Percentiles rank a stretch among this genome's conserved stretches.
phyloP scores from a whole-genome alignment of 2,329 filamentous ascomycete genomes.

The Fusarium transvaalense region DNA sequence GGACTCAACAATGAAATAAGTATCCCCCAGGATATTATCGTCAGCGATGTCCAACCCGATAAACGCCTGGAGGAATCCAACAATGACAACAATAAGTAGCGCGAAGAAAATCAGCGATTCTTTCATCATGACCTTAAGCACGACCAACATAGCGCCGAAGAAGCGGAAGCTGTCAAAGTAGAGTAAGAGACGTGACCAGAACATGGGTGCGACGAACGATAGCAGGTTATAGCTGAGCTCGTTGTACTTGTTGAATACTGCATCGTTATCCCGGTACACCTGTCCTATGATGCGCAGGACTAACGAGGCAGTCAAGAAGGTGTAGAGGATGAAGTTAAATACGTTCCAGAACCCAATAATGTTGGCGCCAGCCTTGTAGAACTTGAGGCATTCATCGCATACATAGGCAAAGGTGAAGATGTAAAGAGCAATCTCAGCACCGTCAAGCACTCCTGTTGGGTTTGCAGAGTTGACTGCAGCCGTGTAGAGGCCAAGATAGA shows the following conservation, averaged over 20 bases:
- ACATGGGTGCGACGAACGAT: conserved; percentile 94
- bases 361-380: conserved; percentile 92
- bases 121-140: conserved; percentile 95
- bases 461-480: conserved; percentile 96
- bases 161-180: conserved; percentile 95
- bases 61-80: conserved; percentile 94
- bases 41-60: conserved; percentile 90
- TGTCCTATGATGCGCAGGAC: conserved; percentile 83
- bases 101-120: conserved; percentile 97
- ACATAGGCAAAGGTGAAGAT: conserved; percentile 92
- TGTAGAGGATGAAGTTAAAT: conserved; percentile 89
- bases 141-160: conserved; percentile 98
- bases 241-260: conserved; percentile 73
- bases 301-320: conserved; percentile 82
- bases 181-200: conserved; percentile 92
- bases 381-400: conserved; percentile 86
- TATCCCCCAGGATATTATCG: conserved; percentile 75
- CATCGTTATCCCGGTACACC: conserved; percentile 64
- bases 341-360: conserved; percentile 98
- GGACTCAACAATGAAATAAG: conserved; percentile 79
- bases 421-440: conserved; percentile 87
- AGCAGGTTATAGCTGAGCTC: conserved; percentile 92
- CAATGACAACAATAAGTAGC: conserved; percentile 82
- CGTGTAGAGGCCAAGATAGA: conserved; percentile 89
- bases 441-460: conserved; percentile 82